Evolutionary conservation across 2,329 filamentous ascomycete genomes (phyloP), one percentile per base, ranked within the genome.

Genomic region (Balansia obtecta): DNA sequence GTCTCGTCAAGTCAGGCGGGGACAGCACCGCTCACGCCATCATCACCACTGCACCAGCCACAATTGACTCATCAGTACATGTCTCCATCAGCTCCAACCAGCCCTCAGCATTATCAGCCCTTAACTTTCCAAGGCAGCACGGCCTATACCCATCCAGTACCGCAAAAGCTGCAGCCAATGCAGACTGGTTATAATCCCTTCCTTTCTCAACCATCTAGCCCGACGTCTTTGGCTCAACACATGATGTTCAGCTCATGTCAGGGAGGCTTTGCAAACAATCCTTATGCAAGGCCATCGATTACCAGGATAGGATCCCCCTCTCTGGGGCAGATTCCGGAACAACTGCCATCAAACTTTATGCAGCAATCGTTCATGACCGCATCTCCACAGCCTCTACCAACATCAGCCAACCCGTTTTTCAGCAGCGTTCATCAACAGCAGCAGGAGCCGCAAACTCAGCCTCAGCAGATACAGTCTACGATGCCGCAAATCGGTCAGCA

Each of bases 1-100:
- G 13, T 38, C 10, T 13, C 40, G 8, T 81, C 89, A 60, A 82
- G 83, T 49, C 90, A 86, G 1, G 85, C 86, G 49, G 86, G 30
- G n/a, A 39, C 44, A 16, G 39, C 33, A 15, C 27, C 44, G 15
- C 52, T 44, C 20, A 32, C 18, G 13, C 32, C 42, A n/a, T 41
- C 39, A 11, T 22, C 42, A 16, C 46, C 33, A 38, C 16, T 37
- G 15, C 50, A 37, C 12, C 57, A 69, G 38, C 68, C 68, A 40
- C 70, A 71, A 53, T 54, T 63, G 22, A 56, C 63, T 51, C 68
- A 72, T 48, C 72, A 74, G 51, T 56, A 67, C 10, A 60, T 71
- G 59, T 69, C 67, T 5, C 68, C 73, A 6, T 71, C 70, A 32
- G 60, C 69, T 7, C 68, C 69, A 13, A 61, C 71, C 33, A 67